Base-by-base conservation (phyloP, 2,329 filamentous ascomycete genomes). In the Stemphylium vesicarium region DNA sequence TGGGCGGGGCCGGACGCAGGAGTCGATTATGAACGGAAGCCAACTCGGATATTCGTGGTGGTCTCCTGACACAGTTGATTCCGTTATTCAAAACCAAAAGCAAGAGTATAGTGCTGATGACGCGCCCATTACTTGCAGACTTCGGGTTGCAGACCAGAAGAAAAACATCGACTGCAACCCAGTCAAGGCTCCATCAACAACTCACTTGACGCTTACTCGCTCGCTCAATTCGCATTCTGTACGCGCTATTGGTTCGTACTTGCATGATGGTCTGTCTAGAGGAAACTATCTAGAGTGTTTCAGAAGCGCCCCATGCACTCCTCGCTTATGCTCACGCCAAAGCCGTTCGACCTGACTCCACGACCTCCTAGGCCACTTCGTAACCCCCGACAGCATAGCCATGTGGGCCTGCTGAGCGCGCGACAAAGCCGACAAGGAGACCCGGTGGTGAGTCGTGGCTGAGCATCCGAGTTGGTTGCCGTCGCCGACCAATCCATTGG, bases 381-480 rank as follows among this genome's bases (percentile, higher is more conserved):
- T 56, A 50, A 53, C 61, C 57, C 54, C 59, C 44, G 52, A 55
- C 50, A 54, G 49, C 52, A 53, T 50, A 53, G 46, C 45, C 50
- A 62, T 64, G 56, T 60, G 60, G 58, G 54, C 53, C 57, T 61
- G 54, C 36, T 57, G 57, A 62, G 65, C 69, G 68, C 71, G 68
- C 69, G 70, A 73, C 69, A 73, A 69, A 53, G 50, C 52, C 46
- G 56, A 53, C 64, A 67, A 61, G 60, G 55, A 53, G 43, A 49
- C 53, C 63, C 59, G 54, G 50, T 59, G 35, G 37, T 44, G 20
- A 48, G 46, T 56, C 55, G 68, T 71, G 70, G 69, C 69, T 71
- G 64, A 65, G 66, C 51, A 50, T 43, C 59, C 63, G 52, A 50
- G 37, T 53, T 54, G 50, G 52, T 49, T 54, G 39, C 35, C 43